Percentiles rank a stretch among this genome's conserved stretches.
phyloP scores from a whole-genome alignment of 1,284 basidiomycete species.

The Apiotrichum veenhuisii region DNA sequence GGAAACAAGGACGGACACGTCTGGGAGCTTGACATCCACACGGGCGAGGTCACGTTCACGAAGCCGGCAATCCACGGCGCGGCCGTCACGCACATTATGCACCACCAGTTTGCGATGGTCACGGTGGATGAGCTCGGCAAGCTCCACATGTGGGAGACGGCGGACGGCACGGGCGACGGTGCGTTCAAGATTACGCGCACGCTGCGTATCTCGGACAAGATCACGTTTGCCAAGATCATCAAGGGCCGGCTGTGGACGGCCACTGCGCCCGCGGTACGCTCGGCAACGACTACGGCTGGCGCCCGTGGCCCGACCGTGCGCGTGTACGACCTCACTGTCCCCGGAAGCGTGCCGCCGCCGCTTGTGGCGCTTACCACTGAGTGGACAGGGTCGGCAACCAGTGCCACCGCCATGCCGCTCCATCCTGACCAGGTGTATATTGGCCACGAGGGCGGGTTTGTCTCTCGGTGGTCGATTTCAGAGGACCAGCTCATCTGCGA shows the following conservation, averaged over 20 bases:
- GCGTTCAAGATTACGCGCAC: constrained; percentile 55
- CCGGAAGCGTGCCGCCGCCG: constrained; percentile 44
- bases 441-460: constrained; percentile 88
- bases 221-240: constrained; percentile 70
- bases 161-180: constrained; percentile 7
- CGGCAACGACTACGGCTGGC: constrained; percentile 47
- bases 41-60: constrained; percentile 57
- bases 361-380: constrained; percentile 55
- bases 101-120: constrained; percentile 64
- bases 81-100: constrained; percentile 67
- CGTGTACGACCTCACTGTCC: constrained; percentile 63
- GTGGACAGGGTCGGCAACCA: constrained; percentile 68
- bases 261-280: constrained; percentile 45
- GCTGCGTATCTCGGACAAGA: constrained; percentile 71
- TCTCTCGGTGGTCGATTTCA: constrained; percentile 65
- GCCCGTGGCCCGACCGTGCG: constrained; percentile 66
- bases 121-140: constrained; percentile 81
- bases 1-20: constrained; percentile 85
- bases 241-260: constrained; percentile 74
- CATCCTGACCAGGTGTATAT: constrained; percentile 68
- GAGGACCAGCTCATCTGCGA: constrained; percentile 32
- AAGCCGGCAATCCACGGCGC: constrained; percentile 63
- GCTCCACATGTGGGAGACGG: constrained; percentile 60
- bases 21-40: constrained; percentile 70
- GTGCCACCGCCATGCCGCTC: constrained; percentile 71